Evolutionary conservation across 768 basidiomycete species (phyloP), one percentile per base, ranked within the genome.

Genomic region (Russula lepida): DNA sequence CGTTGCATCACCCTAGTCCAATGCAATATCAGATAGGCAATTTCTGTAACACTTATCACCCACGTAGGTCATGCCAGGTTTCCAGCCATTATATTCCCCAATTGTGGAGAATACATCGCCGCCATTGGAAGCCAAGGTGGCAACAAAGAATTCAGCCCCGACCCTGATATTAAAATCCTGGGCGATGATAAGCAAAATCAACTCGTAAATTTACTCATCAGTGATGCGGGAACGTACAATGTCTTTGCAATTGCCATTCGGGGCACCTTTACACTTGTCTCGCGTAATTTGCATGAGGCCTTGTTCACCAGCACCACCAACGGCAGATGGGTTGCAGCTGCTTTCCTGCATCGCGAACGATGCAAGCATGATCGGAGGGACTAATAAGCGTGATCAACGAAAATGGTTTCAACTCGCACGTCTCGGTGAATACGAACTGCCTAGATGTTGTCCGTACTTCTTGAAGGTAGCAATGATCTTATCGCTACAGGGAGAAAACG

Each of bases 341-440:
- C 82, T 84, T 71, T 95, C 94, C 71, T 95, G 92, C 85, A 95
- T 86, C 33, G 92, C 91, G 66, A 95, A 86, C 0, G 91, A 80
- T 2, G 92, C 92, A 39, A 95, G 72, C 65, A 95, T 74, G 70
- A 93, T 89, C 8, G 89, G 70, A 27, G 87, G 88, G 32, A 93
- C 79, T 78, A 56, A 50, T 19, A 30, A n/a, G 25, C 35, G 51
- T 47, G 32, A 62, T 60, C 49, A 46, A 23, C n/a, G 15, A 28
- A 21, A 27, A 49, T n/a, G 32, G 30, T 63, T 19, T 68, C 23
- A 47, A 21, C 30, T 13, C 19, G 7, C 25, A 55, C 19, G 35
- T 35, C 25, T 2, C 35, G 23, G 41, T 47, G 43, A 43, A 30
- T 25, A 74, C 78, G 54, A 51, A 78, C 78, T 58, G 58, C 68